Evolutionary conservation across 257 asterid genomes (phyloP), one percentile per base, ranked within the genome.

Genomic region (Fraxinus excelsior): DNA sequence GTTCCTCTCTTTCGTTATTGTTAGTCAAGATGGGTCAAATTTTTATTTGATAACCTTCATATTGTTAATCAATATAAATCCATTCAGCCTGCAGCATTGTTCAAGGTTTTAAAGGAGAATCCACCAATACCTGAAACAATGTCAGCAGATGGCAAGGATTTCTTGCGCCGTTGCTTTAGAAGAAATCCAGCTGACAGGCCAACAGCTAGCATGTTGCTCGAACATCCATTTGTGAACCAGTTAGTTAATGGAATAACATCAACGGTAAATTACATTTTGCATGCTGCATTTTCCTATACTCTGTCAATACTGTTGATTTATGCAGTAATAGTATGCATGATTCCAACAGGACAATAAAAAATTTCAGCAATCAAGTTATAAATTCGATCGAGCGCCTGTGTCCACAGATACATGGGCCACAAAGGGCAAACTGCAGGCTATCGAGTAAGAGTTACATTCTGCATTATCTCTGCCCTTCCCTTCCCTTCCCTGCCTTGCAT

Each of bases 161-260:
- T 91, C 88, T 78, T 93, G 79, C 67, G 67, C 7, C 68, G 88
- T 64, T 93, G 98, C 86, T 93, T 93, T 69, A 80, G 82, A 0
- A 83, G 97, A 76, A 91, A 93, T 83, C 97, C 97, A 32, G 93
- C 94, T 0, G 95, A 91, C 71, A 86, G 97, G 84, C 94, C 96
- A 37, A 75, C 94, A 9, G 95, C 98, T 38, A 79, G 76, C 77
- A 82, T 70, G 88, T 84, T 93, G 73, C 78, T 93, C 29, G 92
- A 89, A 25, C 98, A 93, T 86, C 90, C 85, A 6, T 93, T 93
- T 80, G 83, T 93, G 68, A 85, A 74, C 67, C 86, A 84, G 28
- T 67, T 87, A 34, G 74, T 71, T 56, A 26, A 67, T 21, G 90
- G 42, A 68, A 76, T 62, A 72, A 87, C 79, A 80, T 71, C 80